Base-by-base conservation (phyloP, 176 grass and related monocot species). In the Leersia perrieri region DNA sequence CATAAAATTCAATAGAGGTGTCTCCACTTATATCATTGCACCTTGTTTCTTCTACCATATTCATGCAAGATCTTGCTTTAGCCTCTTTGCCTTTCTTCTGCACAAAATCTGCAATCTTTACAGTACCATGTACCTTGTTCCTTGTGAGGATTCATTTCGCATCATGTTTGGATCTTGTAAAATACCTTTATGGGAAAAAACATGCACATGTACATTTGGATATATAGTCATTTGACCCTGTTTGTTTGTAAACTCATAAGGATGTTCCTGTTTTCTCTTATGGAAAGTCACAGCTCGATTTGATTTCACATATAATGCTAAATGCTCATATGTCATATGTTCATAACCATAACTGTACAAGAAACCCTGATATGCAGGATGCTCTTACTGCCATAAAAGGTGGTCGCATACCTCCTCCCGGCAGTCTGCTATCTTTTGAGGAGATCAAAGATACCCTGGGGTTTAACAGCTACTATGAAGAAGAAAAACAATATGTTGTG, bases 391-490 rank as follows among this genome's bases (percentile, higher is more conserved):
- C 92, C 80, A 95, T 98, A 73, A 98, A 95, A 89, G 75, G 96
- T 29, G 96, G 96, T 0, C 90, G 90, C 29, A 78, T 98, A 63
- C 92, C 92, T 70, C 88, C 96, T 84, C 92, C 92, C 35, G 75
- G 92, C 30, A 95, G 90, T 73, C 89, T 98, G 82, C 96, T 90
- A 42, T 95, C 92, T 33, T 98, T 98, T 89, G 92, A 95, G 62
- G 96, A 98, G 89, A 98, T 98, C 60, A 98, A 98, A 62, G 85
- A 88, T 35, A 95, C 84, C 2, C 90, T 98, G 45, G 92, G 92
- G 27, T 98, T 98, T 80, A 98, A 93, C 86, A 74, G 78, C 30
- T 98, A 98, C 89, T 95, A 95, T 65, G 90, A 98, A 87, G 96
- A 98, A 80, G 90, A 95, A 83, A 91, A 91, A 69, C 80, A 4